Evolutionary conservation across 495 filamentous ascomycete species (phyloP).

Genomic region (Apodospora peruviana): DNA sequence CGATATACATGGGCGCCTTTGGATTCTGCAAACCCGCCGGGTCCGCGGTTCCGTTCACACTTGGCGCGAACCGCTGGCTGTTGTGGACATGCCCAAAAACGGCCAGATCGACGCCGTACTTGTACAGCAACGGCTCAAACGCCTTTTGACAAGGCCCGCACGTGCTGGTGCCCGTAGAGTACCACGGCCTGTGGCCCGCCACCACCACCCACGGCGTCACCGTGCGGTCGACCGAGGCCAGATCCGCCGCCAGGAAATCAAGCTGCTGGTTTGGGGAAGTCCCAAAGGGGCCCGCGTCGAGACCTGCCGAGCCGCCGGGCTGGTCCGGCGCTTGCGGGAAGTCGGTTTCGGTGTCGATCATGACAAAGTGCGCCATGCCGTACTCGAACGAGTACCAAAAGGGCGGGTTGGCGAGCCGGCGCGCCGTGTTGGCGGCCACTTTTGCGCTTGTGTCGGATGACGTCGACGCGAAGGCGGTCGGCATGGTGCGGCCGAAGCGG

Average conservation of each 20-base stretch:
- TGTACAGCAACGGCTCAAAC: constrained; percentile 54
- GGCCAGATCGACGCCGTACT: constrained; percentile 56
- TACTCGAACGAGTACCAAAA: constrained; percentile 65
- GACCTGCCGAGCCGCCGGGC: constrained; percentile 36
- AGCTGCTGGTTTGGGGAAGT: constrained; percentile 30
- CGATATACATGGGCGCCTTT: constrained; percentile 52
- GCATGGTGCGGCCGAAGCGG: constrained; percentile 49
- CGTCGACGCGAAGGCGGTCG: constrained; percentile 39
- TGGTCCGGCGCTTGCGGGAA: constrained; percentile 40
- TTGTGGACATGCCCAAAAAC: constrained; percentile 59
- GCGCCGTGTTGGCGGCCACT: constrained; percentile 42
- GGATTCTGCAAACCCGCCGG: constrained; percentile 47
- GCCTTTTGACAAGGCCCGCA: constrained; percentile 50
- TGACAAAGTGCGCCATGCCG: constrained; percentile 52
- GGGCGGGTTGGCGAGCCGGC: constrained; percentile 47
- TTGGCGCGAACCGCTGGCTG: constrained; percentile 21
- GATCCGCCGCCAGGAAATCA: constrained; percentile 40
- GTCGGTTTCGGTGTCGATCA: constrained; percentile 56
- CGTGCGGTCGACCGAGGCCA: constrained; percentile 41
- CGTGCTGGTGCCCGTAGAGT: constrained; percentile 35
- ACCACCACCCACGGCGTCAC: constrained; percentile 55
- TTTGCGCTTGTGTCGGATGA: constrained; percentile 39
- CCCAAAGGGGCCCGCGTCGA: constrained; percentile 52
- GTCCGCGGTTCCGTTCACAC: constrained; percentile 35
- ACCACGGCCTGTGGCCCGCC: constrained; percentile 59